These are phyloP conservation scores for Falciphora oryzae DNA, from an alignment of 2,329 filamentous ascomycete genomes.

Conservation along the genomic window DNA sequence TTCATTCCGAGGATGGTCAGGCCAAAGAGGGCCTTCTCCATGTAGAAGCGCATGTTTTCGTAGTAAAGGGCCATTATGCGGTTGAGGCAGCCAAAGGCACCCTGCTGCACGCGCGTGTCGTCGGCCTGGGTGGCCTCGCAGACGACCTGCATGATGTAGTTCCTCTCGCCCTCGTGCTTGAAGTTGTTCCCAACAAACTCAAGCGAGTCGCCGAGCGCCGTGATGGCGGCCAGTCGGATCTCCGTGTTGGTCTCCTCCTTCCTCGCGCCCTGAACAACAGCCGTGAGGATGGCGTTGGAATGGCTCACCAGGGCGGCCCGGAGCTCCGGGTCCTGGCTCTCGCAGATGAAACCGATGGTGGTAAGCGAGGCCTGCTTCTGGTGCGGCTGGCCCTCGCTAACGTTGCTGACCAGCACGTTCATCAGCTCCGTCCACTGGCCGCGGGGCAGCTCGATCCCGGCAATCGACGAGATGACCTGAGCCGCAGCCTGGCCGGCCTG, in stretches of 20 bases:
- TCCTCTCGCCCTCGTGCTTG: slow-evolving; percentile 96
- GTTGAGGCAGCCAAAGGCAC: slow-evolving; percentile 94
- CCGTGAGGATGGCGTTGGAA: slow-evolving; percentile 96
- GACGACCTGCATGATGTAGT: slow-evolving; percentile 99
- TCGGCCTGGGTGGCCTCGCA: slow-evolving; percentile 96
- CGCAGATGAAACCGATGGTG: slow-evolving; percentile 98
- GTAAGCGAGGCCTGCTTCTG: slow-evolving; percentile 93
- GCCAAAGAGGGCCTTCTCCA: slow-evolving; percentile 98
- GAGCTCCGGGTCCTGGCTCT: slow-evolving; percentile 84
- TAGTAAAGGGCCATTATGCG: slow-evolving; percentile 99
- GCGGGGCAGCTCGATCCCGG: slow-evolving; percentile 87
- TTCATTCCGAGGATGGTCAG: slow-evolving; percentile 98
- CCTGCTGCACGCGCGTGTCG: slow-evolving; percentile 88
- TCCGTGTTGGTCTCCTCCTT: slow-evolving; percentile 93
- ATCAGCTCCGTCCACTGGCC: slow-evolving; percentile 93
- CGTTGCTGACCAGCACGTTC: slow-evolving; percentile 82
- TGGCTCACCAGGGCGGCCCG: slow-evolving; percentile 74
- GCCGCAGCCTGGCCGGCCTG: slow-evolving; percentile 85
- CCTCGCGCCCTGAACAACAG: slow-evolving; percentile 92
- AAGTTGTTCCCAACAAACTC: slow-evolving; percentile 99
- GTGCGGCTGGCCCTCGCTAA: slow-evolving; percentile 77
- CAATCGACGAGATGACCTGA: slow-evolving; percentile 92
- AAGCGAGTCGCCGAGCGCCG: slow-evolving; percentile 88
- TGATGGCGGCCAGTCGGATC: slow-evolving; percentile 87
- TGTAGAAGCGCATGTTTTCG: slow-evolving; percentile 99